These are phyloP conservation scores for Boletus coccyginus DNA, from an alignment of 768 basidiomycete genomes.

Conservation along the genomic window DNA sequence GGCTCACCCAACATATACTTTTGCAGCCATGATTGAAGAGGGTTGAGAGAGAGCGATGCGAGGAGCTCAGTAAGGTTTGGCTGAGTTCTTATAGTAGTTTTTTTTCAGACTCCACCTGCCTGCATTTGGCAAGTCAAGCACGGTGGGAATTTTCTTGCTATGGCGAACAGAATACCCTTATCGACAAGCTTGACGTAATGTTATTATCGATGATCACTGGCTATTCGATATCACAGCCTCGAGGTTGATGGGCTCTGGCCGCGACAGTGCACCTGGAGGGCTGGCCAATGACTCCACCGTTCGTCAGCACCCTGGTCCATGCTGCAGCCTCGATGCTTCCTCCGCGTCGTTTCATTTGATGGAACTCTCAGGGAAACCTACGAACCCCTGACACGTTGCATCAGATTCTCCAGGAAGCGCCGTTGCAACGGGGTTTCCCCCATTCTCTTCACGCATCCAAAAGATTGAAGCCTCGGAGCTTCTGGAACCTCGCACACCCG, in stretches of 20 bases:
- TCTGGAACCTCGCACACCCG: neutral
- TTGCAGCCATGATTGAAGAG: conserved; percentile 27
- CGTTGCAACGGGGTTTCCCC: neutral
- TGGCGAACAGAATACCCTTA: conserved; percentile 3
- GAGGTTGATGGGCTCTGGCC: too few relatives aligned
- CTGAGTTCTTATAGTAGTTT: conserved; percentile 26
- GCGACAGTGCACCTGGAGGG: too few relatives aligned
- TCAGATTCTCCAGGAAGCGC: neutral
- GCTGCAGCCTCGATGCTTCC: conserved; percentile 14
- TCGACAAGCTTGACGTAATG: neutral
- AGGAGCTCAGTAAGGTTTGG: conserved; percentile 16
- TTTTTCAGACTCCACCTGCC: conserved; percentile 35
- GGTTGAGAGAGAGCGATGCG: conserved; percentile 14
- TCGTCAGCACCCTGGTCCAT: neutral
- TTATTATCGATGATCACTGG: neutral
- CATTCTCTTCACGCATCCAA: neutral
- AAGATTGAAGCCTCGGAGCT: neutral
- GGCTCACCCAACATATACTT: conserved; percentile 34
- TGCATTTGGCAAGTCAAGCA: conserved; percentile 25
- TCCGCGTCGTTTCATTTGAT: neutral
- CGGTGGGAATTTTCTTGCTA: conserved; percentile 5
- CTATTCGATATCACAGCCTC: too few relatives aligned
- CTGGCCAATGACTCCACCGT: neutral
- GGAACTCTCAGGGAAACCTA: neutral
- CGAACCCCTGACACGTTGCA: neutral